These are phyloP conservation scores for Coemansia sp. DNA, from an alignment of 192 early-diverging fungal species.

Conservation along the genomic window DNA sequence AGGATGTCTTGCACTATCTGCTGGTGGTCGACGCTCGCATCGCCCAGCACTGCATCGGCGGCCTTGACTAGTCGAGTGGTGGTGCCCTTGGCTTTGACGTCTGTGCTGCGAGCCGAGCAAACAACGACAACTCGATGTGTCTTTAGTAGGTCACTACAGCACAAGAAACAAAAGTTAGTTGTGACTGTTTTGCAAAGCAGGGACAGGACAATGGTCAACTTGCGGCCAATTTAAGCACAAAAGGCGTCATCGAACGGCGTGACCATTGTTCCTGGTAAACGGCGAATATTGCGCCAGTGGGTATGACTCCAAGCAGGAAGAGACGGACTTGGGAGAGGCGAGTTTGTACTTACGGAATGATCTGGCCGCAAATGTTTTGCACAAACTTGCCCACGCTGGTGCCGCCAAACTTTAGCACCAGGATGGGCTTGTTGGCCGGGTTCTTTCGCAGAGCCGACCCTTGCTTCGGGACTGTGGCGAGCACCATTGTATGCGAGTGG, in stretches of 20 bases:
- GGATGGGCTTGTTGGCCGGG: constrained; percentile 54
- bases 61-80: constrained; percentile 67
- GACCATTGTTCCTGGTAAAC: constrained; percentile 1
- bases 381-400: constrained; percentile 90
- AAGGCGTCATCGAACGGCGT: background rate
- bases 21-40: constrained; percentile 52
- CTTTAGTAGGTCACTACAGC: constrained; percentile 63
- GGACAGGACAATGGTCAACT: background rate
- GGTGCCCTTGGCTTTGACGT: constrained; percentile 85
- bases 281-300: background rate
- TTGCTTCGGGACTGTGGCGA: constrained; percentile 3
- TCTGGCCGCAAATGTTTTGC: constrained; percentile 66
- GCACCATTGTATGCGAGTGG: background rate
- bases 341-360: constrained; percentile 72
- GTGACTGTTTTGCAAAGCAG: background rate
- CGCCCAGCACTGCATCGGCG: constrained; percentile 45
- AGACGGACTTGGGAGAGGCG: background rate
- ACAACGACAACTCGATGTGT: constrained; percentile 84
- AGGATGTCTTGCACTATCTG: constrained; percentile 82
- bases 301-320: background rate
- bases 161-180: background rate
- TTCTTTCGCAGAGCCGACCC: constrained; percentile 8
- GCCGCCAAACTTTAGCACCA: constrained; percentile 95
- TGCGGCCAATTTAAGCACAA: background rate
- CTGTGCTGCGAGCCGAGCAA: constrained; percentile 90